Percentiles rank a stretch among this genome's conserved stretches.
Conservation (phyloP, 257 asterid species). For the Penstemon davidsonii region DNA sequence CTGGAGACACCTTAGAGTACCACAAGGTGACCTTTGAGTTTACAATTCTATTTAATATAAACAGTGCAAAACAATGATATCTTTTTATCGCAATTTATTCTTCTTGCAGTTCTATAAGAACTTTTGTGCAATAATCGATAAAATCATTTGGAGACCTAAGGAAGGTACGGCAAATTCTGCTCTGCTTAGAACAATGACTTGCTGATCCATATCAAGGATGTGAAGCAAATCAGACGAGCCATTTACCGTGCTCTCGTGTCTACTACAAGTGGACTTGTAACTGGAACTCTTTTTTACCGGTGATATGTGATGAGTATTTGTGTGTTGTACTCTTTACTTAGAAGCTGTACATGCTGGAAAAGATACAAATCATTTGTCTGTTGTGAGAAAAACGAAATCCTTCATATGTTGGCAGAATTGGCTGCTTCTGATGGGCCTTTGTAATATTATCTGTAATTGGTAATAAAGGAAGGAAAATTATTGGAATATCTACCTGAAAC, state of each 20-base stretch:
- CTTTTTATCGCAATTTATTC: not conserved
- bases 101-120: conserved; percentile 80
- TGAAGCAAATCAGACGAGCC: conserved; percentile 39
- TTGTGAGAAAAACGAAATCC: not conserved
- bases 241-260: not conserved
- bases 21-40: conserved; percentile 58
- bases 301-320: not conserved
- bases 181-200: conserved; percentile 53
- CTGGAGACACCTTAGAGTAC: conserved; percentile 91
- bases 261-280: not conserved
- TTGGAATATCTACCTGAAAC: not conserved
- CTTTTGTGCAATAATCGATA: conserved; percentile 52
- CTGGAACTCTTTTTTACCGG: not conserved
- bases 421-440: not conserved
- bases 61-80: not conserved
- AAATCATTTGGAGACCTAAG: conserved; percentile 72
- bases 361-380: not conserved
- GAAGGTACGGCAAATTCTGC: conserved; percentile 44
- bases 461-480: not conserved
- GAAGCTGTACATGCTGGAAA: conserved; percentile 6
- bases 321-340: not conserved
- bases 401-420: not conserved
- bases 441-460: not conserved
- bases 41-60: conserved; percentile 10
- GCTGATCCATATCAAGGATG: conserved; percentile 46